Conservation (phyloP, 2,329 filamentous ascomycete species). For the Helotiales sp. region DNA sequence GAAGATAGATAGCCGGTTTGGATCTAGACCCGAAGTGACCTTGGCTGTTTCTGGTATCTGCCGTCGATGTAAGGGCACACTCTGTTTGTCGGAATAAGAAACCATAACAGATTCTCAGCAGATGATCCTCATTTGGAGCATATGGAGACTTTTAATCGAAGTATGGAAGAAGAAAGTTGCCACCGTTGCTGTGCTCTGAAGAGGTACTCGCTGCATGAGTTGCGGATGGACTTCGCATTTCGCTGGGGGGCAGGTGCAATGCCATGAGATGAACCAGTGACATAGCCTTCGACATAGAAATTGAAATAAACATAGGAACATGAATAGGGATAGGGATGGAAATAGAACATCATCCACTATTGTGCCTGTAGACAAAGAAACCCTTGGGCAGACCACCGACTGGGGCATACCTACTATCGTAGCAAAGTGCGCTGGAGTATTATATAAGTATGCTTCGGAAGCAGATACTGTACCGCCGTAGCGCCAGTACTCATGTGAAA, state of each 20-base stretch:
- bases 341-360: background rate
- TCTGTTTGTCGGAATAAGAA: background rate
- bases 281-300: background rate
- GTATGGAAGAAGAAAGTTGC: background rate
- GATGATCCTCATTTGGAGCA: background rate
- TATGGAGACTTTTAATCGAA: background rate
- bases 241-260: background rate
- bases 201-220: background rate
- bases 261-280: background rate
- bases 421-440: background rate
- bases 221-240: background rate
- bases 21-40: background rate
- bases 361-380: background rate
- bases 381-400: too few species aligned
- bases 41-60: constrained; percentile 3
- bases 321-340: background rate
- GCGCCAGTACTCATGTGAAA: background rate
- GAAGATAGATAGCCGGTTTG: background rate
- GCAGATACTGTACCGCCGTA: too few species aligned
- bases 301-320: background rate
- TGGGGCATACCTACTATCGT: background rate
- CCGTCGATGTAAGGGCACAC: background rate
- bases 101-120: background rate
- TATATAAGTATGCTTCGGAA: background rate
- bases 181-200: background rate